Conservation (phyloP, 306 rosid species). For the Vigna unguiculata region DNA sequence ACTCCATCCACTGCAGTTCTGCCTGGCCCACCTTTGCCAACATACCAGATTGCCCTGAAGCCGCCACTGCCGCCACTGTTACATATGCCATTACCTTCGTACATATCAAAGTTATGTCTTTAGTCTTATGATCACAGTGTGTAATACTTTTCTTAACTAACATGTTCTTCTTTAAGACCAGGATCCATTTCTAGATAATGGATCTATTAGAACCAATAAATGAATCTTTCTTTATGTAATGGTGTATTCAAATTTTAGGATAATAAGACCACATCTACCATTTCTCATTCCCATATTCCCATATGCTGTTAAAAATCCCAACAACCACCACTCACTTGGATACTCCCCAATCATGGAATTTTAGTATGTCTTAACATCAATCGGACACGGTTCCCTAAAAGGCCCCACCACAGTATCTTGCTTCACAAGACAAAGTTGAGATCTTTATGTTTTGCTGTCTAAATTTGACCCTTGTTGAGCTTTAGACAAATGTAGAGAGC, state of each 20-base stretch:
- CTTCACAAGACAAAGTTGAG: slow-evolving; percentile 23
- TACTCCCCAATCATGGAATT: neutral
- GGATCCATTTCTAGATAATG: neutral
- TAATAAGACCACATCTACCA: slow-evolving; percentile 32
- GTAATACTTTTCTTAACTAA: neutral
- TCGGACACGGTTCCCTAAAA: neutral
- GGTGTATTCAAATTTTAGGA: slow-evolving; percentile 21
- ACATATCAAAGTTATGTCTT: slow-evolving; percentile 5
- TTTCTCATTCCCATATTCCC: slow-evolving; percentile 32
- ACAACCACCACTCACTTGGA: slow-evolving; percentile 32
- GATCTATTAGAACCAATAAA: neutral
- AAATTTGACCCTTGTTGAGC: slow-evolving; percentile 14
- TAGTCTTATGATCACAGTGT: neutral
- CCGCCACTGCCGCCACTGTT: slow-evolving; percentile 71
- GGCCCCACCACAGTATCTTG: slow-evolving; percentile 38
- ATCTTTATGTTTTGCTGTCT: neutral
- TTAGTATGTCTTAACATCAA: slow-evolving; percentile 39
- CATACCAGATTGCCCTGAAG: slow-evolving; percentile 67
- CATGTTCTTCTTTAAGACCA: neutral
- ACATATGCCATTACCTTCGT: slow-evolving; percentile 79
- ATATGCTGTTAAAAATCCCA: slow-evolving; percentile 14
- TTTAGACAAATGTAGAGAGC: neutral
- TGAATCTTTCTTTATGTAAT: slow-evolving; percentile 10
- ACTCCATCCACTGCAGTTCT: slow-evolving; percentile 85
- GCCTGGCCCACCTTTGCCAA: slow-evolving; percentile 80